Base-by-base conservation (phyloP, 2,329 filamentous ascomycete genomes). In the Graphilbum ipis-grandicollis region DNA sequence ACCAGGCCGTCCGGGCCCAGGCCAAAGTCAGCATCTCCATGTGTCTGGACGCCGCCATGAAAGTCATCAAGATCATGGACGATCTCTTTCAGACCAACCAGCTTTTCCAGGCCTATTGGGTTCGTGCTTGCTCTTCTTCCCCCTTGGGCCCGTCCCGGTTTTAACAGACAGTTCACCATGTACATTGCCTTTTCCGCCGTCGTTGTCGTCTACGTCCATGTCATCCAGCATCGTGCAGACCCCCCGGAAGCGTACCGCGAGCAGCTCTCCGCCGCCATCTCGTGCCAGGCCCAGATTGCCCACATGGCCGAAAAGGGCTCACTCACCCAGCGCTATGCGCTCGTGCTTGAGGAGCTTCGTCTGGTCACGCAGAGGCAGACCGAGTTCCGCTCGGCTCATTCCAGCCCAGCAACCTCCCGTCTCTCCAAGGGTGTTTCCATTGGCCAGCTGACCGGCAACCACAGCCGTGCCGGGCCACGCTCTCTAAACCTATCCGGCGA, bases 171-270 rank as follows among this genome's bases (percentile, higher is more conserved):
- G 52, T 55, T 56, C 32, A 54, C 50, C 1, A 57, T 58, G 19
- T 64, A 65, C 37, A 59, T 58, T 36, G 59, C 55, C 1, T 65
- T 63, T 32, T 60, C 51, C 12, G 61, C 60, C 0, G 55, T 60
- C 3, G 57, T 61, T 1, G 52, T 63, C 1, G 47, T 64, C 3
- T 64, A 64, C 38, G 54, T 64, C 4, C 59, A 58, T 31, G 53
- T 54, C 5, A 63, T 64, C 9, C 60, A 60, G 31, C 48, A 56
- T 23, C 42, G 52, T 2, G 42, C 48, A 4, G 41, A 46, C 4
- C 43, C 48, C 3, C 42, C 48, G 25, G 47, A 50, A 19, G 46
- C 44, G 2, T 55, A 53, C 39, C 40, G 47, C 4, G 37, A 39
- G 0, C 53, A 56, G 21, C 54, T 62, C 15, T 41, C 50, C 13